Conservation (phyloP, 2,329 filamentous ascomycete species). For the Ilyonectria destructans region DNA sequence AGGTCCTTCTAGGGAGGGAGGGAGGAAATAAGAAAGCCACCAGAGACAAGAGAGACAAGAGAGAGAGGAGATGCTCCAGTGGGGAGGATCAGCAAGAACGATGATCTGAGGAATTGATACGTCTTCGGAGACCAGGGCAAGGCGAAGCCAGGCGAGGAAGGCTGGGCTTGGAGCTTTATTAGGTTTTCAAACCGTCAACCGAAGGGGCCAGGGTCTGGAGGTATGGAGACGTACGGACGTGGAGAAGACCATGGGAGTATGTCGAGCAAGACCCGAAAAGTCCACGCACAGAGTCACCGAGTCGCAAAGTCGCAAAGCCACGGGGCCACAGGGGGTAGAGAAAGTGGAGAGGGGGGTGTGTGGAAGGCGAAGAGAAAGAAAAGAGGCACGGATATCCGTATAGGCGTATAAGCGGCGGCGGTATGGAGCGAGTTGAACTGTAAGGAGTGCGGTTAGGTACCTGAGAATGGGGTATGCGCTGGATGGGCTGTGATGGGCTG, state of each 20-base stretch:
- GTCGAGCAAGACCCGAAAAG: neutral
- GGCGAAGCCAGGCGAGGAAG: constrained; percentile 3
- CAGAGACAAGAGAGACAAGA: neutral
- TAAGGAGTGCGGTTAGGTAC: neutral
- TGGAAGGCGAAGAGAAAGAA: neutral
- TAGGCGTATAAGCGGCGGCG: constrained; percentile 20
- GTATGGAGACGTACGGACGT: constrained; percentile 5
- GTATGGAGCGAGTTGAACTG: neutral
- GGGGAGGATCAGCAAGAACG: neutral
- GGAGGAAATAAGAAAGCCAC: neutral
- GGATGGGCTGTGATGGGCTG: constrained; percentile 49
- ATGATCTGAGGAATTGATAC: neutral
- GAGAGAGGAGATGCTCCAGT: neutral
- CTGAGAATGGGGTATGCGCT: neutral
- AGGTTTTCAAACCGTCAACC: constrained; percentile 25
- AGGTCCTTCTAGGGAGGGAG: neutral
- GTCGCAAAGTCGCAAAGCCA: constrained; percentile 13
- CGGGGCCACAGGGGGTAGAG: constrained; percentile 6
- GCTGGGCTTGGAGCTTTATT: constrained; percentile 24
- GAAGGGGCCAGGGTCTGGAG: neutral
- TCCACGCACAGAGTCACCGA: neutral
- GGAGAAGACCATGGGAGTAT: constrained; percentile 1
- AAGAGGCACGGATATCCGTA: neutral
- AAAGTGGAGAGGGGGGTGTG: constrained; percentile 8
- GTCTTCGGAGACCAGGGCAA: neutral